Evolutionary conservation across 345 rosid species (phyloP).

Genomic region (Eucalyptus guilfoylei): DNA sequence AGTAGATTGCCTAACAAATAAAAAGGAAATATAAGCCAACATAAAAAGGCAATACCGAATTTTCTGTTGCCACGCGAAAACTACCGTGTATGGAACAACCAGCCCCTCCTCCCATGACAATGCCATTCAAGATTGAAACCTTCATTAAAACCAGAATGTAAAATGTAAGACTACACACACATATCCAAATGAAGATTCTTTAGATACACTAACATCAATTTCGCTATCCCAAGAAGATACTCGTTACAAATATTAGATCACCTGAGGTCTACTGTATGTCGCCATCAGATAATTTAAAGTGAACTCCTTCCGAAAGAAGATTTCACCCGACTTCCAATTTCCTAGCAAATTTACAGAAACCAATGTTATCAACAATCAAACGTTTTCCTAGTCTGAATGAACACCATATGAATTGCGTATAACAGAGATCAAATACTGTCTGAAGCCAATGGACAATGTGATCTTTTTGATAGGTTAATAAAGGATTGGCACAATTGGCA

Average conservation of each 20-base stretch:
- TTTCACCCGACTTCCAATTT: slow-evolving; percentile 45
- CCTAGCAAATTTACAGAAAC: slow-evolving; percentile 8
- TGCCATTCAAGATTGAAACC: slow-evolving; percentile 77
- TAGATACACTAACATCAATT: neutral
- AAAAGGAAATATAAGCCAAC: neutral
- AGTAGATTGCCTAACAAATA: neutral
- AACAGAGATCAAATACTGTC: neutral
- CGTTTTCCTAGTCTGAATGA: neutral
- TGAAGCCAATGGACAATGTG: neutral
- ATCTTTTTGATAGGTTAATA: neutral
- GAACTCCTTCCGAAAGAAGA: slow-evolving; percentile 38
- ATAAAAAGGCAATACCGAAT: slow-evolving; percentile 29
- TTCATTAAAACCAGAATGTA: slow-evolving; percentile 3
- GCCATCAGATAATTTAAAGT: slow-evolving; percentile 59
- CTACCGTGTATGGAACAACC: slow-evolving; percentile 73
- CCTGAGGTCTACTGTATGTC: slow-evolving; percentile 70
- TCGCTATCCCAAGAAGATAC: neutral
- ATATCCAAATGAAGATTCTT: neutral
- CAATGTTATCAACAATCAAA: neutral
- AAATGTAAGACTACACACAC: neutral
- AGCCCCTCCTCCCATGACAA: slow-evolving; percentile 88
- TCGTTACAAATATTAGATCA: neutral
- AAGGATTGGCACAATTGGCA: neutral
- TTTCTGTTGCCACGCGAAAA: slow-evolving; percentile 79
- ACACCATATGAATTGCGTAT: neutral